phyloP scores from a whole-genome alignment of 345 rosid species.

The Passiflora organensis region DNA sequence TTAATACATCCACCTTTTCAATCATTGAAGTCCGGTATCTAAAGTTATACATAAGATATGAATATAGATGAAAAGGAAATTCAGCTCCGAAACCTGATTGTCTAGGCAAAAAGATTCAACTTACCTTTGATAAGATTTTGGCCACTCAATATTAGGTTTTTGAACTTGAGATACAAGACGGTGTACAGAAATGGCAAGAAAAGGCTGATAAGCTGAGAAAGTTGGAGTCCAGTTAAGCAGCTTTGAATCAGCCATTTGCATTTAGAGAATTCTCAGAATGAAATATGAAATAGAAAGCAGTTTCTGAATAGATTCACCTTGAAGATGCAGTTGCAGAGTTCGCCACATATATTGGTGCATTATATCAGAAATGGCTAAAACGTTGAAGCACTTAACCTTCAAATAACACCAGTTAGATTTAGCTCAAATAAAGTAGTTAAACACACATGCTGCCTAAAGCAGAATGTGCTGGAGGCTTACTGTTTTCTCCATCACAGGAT shows the following conservation, averaged over 20 bases:
- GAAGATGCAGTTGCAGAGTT: constrained; percentile 65
- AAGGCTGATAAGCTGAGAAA: constrained; percentile 67
- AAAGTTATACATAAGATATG: constrained; percentile 25
- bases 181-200: constrained; percentile 59
- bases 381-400: constrained; percentile 71
- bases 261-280: neutral
- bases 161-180: constrained; percentile 70
- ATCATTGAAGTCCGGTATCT: constrained; percentile 61
- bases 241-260: neutral
- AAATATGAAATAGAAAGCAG: neutral
- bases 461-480: constrained; percentile 39
- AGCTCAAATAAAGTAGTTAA: constrained; percentile 6
- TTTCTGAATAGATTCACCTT: constrained; percentile 38
- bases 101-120: constrained; percentile 14
- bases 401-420: constrained; percentile 17
- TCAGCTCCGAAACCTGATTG: neutral
- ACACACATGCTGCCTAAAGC: constrained; percentile 10
- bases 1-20: constrained; percentile 60
- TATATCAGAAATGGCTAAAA: constrained; percentile 71
- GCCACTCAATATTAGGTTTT: constrained; percentile 85
- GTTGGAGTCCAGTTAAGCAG: constrained; percentile 7
- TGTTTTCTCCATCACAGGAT: constrained; percentile 89
- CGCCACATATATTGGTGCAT: constrained; percentile 60
- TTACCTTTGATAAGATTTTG: constrained; percentile 81
- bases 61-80: constrained; percentile 17